A percentile compares a stretch with the other conserved stretches of the same genome.
Evolutionary conservation across 495 filamentous ascomycete species (phyloP).

Genomic region (Aspergillus biplanus): DNA sequence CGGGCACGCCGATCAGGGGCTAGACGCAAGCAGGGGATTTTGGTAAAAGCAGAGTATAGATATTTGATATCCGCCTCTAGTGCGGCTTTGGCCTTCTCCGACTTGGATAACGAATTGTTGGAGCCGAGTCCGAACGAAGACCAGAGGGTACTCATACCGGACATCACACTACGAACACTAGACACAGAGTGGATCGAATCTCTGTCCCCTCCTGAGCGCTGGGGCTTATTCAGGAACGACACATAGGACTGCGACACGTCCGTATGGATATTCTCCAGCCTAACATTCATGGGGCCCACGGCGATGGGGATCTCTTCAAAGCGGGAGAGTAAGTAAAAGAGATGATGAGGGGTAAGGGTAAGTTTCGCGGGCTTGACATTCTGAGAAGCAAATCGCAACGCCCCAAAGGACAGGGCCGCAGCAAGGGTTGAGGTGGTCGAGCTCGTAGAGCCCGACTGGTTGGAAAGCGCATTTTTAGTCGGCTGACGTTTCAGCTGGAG

Average conservation of each 20-base stretch:
- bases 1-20: constrained; percentile 88
- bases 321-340: constrained; percentile 92
- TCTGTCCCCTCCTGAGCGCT: constrained; percentile 75
- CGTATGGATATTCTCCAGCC: constrained; percentile 91
- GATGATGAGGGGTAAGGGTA: constrained; percentile 93
- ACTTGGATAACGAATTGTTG: constrained; percentile 73
- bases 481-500: constrained; percentile 78
- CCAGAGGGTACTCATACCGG: constrained; percentile 91
- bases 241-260: constrained; percentile 89
- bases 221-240: constrained; percentile 83
- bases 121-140: constrained; percentile 80
- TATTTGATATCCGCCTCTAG: constrained; percentile 88
- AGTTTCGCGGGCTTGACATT: constrained; percentile 87
- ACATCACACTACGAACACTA: constrained; percentile 96
- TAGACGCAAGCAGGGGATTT: constrained; percentile 88
- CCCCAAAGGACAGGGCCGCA: constrained; percentile 81
- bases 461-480: constrained; percentile 63
- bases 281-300: constrained; percentile 94
- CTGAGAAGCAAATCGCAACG: constrained; percentile 81
- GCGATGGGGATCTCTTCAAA: constrained; percentile 90
- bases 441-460: constrained; percentile 48
- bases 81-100: constrained; percentile 84
- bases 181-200: constrained; percentile 94
- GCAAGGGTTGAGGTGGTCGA: constrained; percentile 74
- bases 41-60: constrained; percentile 96